Evolutionary conservation across 2,329 filamentous ascomycete genomes (phyloP), one percentile per base, ranked within the genome.

Genomic region (Colletotrichum kahawae): DNA sequence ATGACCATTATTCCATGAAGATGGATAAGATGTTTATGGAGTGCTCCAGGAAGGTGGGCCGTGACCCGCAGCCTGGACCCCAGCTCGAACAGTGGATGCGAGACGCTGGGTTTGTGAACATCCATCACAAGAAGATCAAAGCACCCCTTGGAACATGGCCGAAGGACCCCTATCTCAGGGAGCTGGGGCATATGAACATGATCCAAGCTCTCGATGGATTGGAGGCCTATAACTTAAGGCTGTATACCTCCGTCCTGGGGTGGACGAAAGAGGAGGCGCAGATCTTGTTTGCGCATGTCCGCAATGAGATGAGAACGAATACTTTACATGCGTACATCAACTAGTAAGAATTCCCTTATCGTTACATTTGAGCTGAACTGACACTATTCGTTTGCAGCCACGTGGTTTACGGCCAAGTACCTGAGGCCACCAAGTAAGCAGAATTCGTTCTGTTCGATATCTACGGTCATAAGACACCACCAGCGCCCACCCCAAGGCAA

Each of bases 81-180:
- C 21, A 10, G 70, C 76, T 2, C 64, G 79, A 82, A 74, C 71
- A 36, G 18, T 84, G 82, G 83, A 82, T 84, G 79, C 77, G 79
- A 3, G 82, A 84, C 24, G 83, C 83, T 4, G 85, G 85, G 1
- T 87, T 86, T 71, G 68, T 76, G 16, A 82, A 83, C 66, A 78
- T 85, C 24, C 78, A 78, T 4, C 79, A 83, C 59, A 78, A 77
- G 9, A 38, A 78, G 12, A 82, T 80, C 74, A 82, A 82, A 74
- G 75, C 81, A 65, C 83, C 84, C 1, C 79, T 83, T n/a, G 83
- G 83, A 0, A 77, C 81, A 3, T 87, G 85, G 85, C 78, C 84
- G 6, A 83, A 82, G 67, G 82, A 83, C 59, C 73, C 77, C 1
- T 67, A 68, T 4, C 77, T 78, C 51, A 79, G 84, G 67, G 81